These are phyloP conservation scores for Brassica balearica DNA, from an alignment of 441 rosid genomes.

Conservation along the genomic window DNA sequence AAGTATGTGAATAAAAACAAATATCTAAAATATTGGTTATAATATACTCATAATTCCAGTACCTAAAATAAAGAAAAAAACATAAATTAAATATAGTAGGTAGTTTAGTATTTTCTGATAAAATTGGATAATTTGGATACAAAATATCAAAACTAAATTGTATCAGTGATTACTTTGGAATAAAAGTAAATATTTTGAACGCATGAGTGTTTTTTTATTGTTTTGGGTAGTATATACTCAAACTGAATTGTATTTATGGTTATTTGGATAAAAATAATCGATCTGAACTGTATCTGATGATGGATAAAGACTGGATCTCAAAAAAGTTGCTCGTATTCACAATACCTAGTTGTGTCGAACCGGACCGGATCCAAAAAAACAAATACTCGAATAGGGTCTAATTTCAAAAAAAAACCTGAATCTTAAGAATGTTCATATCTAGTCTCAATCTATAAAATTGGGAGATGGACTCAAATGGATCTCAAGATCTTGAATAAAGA, in stretches of 20 bases:
- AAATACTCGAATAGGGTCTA: not conserved
- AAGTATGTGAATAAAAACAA: no score
- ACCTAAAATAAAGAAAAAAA: not conserved
- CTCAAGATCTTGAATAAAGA: conserved; percentile 17
- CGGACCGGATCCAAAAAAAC: not conserved
- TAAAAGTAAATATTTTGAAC: not conserved
- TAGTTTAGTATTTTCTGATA: not conserved
- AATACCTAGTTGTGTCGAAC: not conserved
- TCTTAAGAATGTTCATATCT: not conserved
- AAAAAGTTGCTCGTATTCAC: not conserved
- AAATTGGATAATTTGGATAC: not conserved
- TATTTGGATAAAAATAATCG: not conserved
- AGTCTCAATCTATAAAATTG: not conserved
- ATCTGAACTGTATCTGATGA: not conserved
- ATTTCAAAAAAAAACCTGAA: no score
- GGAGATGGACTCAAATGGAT: not conserved
- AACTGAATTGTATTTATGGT: not conserved
- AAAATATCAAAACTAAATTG: not conserved
- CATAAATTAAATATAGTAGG: not conserved
- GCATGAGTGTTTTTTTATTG: not conserved
- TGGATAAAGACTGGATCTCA: not conserved
- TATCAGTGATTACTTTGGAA: not conserved
- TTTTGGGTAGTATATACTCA: not conserved
- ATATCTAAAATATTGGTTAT: not conserved
- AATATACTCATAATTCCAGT: not conserved